Evolutionary conservation across 768 basidiomycete species (phyloP), one percentile per base, ranked within the genome.

Genomic region (Leccinum subgranulosum): DNA sequence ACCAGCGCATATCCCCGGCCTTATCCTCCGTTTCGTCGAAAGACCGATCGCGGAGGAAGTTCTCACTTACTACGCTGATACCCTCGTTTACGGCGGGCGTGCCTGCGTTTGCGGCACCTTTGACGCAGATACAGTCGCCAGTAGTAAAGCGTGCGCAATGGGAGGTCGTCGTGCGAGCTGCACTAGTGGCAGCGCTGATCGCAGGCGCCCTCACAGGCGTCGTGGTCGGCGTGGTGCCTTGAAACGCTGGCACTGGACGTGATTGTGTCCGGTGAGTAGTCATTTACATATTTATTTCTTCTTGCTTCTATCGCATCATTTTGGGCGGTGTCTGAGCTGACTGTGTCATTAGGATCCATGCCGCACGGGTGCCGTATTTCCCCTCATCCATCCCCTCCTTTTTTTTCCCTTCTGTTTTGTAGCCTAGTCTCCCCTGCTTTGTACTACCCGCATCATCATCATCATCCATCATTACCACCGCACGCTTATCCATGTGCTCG

Each of bases 71-170:
- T n/a, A 31, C 51, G 39, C 8, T 66, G 33, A 57, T 73, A 21
- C 73, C 71, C 0, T 69, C 71, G 23, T 73, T 74, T 34, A 73
- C 69, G 25, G 61, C 64, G 19, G 70, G 69, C 11, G 88, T 90
- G 15, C 89, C 90, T 2, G 84, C 88, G 46, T 92, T 92, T 60
- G 80, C 84, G 19, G 74, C 81, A 21, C 87, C 88, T 31, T 73
- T 92, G 56, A 90, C 90, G 45, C 79, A 77, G 41, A 77, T 92
- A 21, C 77, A 88, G 51, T 88, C 81, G 58, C 85, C 88, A 15
- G 77, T 86, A 55, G 83, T 92, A 51, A 79, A 82, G 52, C 79
- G 91, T n/a, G 88, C 84, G 3, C 91, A 93, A 64, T 92, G 90
- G 91, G 89, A 92, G 71, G 86, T 92, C 28, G 87, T 92, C 29